These are phyloP conservation scores for Aspergillus aculeatus DNA, from an alignment of 2,329 filamentous ascomycete genomes.

Conservation along the genomic window DNA sequence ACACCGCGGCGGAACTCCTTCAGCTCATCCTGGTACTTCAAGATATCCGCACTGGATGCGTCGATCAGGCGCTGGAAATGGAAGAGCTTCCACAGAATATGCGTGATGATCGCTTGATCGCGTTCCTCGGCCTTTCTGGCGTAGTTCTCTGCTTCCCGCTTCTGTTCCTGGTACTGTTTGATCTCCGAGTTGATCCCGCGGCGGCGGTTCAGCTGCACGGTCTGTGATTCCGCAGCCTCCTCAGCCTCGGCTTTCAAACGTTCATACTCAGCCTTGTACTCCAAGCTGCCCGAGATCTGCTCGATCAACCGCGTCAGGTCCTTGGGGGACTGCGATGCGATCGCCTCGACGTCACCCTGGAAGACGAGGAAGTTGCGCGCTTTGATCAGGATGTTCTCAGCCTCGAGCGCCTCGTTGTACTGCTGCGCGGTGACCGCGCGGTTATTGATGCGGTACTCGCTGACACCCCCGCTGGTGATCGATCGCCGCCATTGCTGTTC, in stretches of 20 bases:
- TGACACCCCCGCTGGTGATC: constrained; percentile 83
- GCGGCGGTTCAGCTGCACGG: constrained; percentile 81
- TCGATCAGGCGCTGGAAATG: constrained; percentile 94
- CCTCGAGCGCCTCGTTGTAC: constrained; percentile 89
- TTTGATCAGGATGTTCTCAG: constrained; percentile 96
- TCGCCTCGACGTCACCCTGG: constrained; percentile 95
- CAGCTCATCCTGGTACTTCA: constrained; percentile 89
- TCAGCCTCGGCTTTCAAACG: constrained; percentile 82
- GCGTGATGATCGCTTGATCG: constrained; percentile 86
- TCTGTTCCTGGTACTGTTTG: constrained; percentile 96
- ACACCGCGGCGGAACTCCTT: constrained; percentile 89
- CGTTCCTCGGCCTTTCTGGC: constrained; percentile 86
- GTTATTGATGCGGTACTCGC: constrained; percentile 97
- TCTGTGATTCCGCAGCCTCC: constrained; percentile 82
- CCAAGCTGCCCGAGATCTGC: constrained; percentile 93
- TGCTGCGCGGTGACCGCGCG: constrained; percentile 81
- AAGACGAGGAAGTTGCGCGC: constrained; percentile 97
- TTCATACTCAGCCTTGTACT: constrained; percentile 94
- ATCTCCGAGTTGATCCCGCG: constrained; percentile 97
- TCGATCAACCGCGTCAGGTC: constrained; percentile 93
- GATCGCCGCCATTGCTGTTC: constrained; percentile 94
- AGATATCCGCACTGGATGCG: constrained; percentile 83
- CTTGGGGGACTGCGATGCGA: constrained; percentile 90
- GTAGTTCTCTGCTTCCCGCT: constrained; percentile 90
- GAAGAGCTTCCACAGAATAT: constrained; percentile 95